Conservation (phyloP, 2,329 filamentous ascomycete genomes). For the Colletotrichum sp. region DNA sequence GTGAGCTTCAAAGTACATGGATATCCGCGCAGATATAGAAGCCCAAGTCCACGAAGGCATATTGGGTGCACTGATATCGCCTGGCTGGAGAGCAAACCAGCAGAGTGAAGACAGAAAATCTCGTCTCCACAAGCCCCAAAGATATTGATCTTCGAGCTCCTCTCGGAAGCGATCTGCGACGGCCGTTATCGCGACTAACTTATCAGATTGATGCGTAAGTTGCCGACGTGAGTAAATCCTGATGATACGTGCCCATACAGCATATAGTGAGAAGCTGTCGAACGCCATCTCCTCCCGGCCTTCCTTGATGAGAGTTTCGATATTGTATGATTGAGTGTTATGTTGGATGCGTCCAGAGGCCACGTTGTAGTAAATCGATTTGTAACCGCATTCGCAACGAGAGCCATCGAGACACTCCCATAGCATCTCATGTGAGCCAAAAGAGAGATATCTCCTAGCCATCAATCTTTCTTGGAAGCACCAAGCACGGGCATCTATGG, state of each 20-base stretch:
- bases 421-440: background rate
- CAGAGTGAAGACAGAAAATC: background rate
- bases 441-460: background rate
- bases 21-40: background rate
- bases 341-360: background rate
- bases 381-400: background rate
- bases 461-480: background rate
- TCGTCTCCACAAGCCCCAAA: background rate
- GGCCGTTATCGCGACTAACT: background rate
- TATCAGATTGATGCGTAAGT: background rate
- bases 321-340: background rate
- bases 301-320: background rate
- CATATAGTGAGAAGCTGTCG: background rate
- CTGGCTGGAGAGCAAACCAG: background rate
- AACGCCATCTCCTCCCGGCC: background rate
- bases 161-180: background rate
- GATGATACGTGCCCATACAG: background rate
- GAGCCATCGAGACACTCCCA: background rate
- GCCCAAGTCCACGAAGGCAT: background rate
- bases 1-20: background rate
- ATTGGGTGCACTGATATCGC: background rate
- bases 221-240: background rate
- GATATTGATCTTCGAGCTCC: background rate
- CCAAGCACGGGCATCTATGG: background rate
- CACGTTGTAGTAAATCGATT: background rate